Base-by-base conservation (phyloP, 2,329 filamentous ascomycete genomes). In the Davidsoniella eucalypti region DNA sequence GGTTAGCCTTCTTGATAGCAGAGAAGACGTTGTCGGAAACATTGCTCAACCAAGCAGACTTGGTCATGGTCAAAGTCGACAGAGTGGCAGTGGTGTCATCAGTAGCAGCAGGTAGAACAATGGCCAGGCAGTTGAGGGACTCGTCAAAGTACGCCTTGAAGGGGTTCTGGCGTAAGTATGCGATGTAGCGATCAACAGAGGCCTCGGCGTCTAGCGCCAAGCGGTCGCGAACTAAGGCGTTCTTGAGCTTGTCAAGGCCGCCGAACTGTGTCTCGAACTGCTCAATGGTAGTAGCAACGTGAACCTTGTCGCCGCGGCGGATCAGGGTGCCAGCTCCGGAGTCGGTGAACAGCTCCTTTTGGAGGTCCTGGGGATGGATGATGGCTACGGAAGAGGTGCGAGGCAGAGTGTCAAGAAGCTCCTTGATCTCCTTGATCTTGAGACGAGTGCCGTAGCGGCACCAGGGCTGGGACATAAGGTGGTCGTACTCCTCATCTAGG, bases 341-440 rank as follows among this genome's bases (percentile, higher is more conserved):
- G 66, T 96, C 87, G 14, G 90, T 96, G 67, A 96, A 95, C 5
- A 96, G 71, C 65, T 98, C 92, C 69, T 93, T 94, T 67, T 96
- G 88, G 41, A 98, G 73, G 64, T 94, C 88, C 56, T 85, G 87
- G 2, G 92, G 90, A 67, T 96, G 88, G 58, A 96, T 98, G 60
- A 98, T 96, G 54, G 92, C 92, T 46, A 98, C 90, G 59, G 86
- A 94, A 16, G 90, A 95, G 51, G 85, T 90, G 58, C 86, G 82
- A 47, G 92, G 92, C 16, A 98, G 77, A 46, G 84, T 82, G 58
- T 87, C 85, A 48, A 98, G 70, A 25, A 98, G 75, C 53, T 94
- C 87, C 72, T 94, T 94, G 68, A 94, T 93, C 69, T 98, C 87
- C 68, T 84, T 86, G 65, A 98, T 96, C 80, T 98, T 98, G 56